Evolutionary conservation across 1,284 basidiomycete genomes (phyloP).

Genomic region (Inonotus obliquus): DNA sequence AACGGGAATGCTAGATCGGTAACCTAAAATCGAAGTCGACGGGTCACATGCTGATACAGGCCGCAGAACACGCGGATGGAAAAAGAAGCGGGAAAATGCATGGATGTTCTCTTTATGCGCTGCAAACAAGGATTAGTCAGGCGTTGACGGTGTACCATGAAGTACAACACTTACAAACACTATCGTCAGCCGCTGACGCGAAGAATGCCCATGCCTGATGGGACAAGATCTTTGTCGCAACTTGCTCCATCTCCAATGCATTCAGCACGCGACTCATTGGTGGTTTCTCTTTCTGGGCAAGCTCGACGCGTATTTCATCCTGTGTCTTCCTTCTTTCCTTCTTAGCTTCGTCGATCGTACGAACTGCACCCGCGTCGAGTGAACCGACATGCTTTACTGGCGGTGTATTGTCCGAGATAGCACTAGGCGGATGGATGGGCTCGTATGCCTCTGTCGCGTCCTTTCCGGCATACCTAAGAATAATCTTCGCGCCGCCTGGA

Average conservation of each 20-base stretch:
- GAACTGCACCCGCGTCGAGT: conserved; percentile 51
- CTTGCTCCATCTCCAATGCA: conserved; percentile 71
- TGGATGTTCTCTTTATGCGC: conserved; percentile 62
- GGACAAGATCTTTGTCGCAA: conserved; percentile 62
- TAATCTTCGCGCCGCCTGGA: conserved; percentile 76
- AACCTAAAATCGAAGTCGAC: conserved; percentile 74
- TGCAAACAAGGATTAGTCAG: conserved; percentile 26
- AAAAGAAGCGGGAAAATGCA: conserved; percentile 78
- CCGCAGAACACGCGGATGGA: conserved; percentile 76
- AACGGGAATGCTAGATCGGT: conserved; percentile 69
- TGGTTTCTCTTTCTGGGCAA: conserved; percentile 56
- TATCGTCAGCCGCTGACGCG: conserved; percentile 77
- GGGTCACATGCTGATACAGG: conserved; percentile 67
- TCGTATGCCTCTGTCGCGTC: conserved; percentile 74
- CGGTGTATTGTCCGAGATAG: conserved; percentile 65
- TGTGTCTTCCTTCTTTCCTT: conserved; percentile 50
- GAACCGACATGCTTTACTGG: conserved; percentile 66
- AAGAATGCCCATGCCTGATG: conserved; percentile 81
- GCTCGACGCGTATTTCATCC: conserved; percentile 67
- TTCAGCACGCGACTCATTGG: conserved; percentile 62
- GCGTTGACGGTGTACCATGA: background rate
- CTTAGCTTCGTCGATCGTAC: conserved; percentile 35
- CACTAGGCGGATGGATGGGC: conserved; percentile 70
- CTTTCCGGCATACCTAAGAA: conserved; percentile 74
- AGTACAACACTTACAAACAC: conserved; percentile 52